Base-by-base conservation (phyloP, 1,284 basidiomycete genomes). In the Malassezia globosa region DNA sequence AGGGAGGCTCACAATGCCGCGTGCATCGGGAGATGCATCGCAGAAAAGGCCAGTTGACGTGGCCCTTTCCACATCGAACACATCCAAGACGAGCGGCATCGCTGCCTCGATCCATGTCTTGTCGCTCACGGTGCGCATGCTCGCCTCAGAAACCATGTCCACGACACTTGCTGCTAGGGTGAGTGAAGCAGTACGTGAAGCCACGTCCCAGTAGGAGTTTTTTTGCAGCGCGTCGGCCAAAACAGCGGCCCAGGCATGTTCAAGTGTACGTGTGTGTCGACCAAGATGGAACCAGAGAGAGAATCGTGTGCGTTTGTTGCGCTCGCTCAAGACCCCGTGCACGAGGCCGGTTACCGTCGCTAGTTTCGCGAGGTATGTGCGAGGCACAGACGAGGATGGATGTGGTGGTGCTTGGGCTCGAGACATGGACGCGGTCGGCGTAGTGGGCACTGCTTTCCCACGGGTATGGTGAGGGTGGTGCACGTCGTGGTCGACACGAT, bases 271-370 rank as follows among this genome's bases (percentile, higher is more conserved):
- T 5, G 41, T 21, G 33, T 39, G 43, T 11, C 29, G 35, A n/a
- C 26, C 27, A 14, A 38, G 23, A 19, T 34, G 43, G 22, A 46
- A 29, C 14, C 25, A 41, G 38, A 26, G 18, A 14, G 34, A 23
- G 4, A 18, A 8, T 21, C 23, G 19, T 21, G 13, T 37, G 19
- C 46, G 37, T n/a, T 44, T 19, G 7, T 16, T 5, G n/a, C 59
- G 58, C 23, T 59, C 58, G 2, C 55, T 22, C 36, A 61, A 54
- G 7, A 70, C 47, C 4, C 64, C 64, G 11, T 56, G 58, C 8
- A 70, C 51, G 0, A 70, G 53, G 4, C 67, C 67, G 1, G 61
- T 58, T 29, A 62, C 51, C 14, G 69, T 46, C 14, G 66, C 55
- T 13, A 70, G 59, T 21, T 56, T 50, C 8, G 67, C 53, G 8